Percentiles rank a stretch among this genome's conserved stretches.
Evolutionary conservation across 305 asterid genomes (phyloP).

Genomic region (Rubia tinctorum): DNA sequence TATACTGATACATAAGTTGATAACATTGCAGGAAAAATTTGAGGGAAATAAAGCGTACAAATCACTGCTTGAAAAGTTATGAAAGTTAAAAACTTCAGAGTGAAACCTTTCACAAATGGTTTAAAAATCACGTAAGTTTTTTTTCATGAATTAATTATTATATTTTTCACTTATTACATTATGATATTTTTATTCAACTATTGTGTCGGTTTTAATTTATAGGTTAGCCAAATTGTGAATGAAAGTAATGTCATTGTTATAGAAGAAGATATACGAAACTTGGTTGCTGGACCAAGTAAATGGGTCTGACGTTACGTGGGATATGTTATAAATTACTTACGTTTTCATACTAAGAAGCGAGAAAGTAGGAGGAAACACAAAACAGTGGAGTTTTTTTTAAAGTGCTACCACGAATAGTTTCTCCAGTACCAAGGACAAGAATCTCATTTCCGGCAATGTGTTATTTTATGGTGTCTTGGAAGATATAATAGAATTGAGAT

Average conservation of each 20-base stretch:
- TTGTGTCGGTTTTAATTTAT: background rate
- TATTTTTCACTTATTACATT: background rate
- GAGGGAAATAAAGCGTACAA: too few species aligned
- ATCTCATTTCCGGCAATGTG: background rate
- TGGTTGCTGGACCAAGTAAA: background rate
- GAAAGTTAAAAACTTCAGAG: too few species aligned
- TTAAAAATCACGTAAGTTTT: too few species aligned
- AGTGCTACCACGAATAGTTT: background rate
- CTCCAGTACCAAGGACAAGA: background rate
- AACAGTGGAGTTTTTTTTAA: background rate
- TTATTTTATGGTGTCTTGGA: background rate
- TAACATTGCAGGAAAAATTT: background rate
- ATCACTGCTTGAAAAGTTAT: too few species aligned
- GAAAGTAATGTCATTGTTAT: background rate
- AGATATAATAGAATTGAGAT: background rate
- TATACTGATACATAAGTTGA: background rate
- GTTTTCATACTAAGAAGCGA: slow-evolving; percentile 4
- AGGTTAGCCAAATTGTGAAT: background rate
- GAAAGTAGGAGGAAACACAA: background rate
- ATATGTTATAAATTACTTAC: slow-evolving; percentile 7
- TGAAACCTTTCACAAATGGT: too few species aligned
- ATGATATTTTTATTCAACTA: too few species aligned
- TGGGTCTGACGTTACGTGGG: background rate
- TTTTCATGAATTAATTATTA: background rate
- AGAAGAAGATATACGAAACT: background rate